A percentile compares a stretch with the other conserved stretches of the same genome.
phyloP scores from a whole-genome alignment of 2,329 filamentous ascomycete genomes.

The Penicillium sp. region DNA sequence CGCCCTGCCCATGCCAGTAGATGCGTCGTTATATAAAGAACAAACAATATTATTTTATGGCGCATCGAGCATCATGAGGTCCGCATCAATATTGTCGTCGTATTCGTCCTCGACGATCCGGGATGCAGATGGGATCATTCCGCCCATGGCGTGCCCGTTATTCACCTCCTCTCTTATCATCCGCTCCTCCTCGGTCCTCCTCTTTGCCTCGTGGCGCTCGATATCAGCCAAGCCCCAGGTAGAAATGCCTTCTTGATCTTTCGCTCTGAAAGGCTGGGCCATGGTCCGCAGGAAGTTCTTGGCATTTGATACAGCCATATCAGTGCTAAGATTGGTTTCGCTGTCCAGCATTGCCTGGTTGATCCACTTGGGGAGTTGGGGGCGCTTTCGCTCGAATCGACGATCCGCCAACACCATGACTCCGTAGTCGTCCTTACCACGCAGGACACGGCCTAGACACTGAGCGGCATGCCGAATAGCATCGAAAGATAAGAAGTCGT shows the following conservation, averaged over 20 bases:
- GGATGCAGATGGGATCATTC: slow-evolving; percentile 21
- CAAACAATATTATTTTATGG: slow-evolving; percentile 20
- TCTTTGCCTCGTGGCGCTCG: slow-evolving; percentile 64
- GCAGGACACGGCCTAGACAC: slow-evolving; percentile 87
- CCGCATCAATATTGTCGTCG: slow-evolving; percentile 45
- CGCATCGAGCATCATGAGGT: slow-evolving; percentile 43
- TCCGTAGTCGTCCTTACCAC: slow-evolving; percentile 98
- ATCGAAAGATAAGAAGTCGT: slow-evolving; percentile 97
- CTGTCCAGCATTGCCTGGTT: slow-evolving; percentile 79
- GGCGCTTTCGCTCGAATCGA: slow-evolving; percentile 86
- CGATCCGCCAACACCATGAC: slow-evolving; percentile 98
- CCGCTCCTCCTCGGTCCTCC: slow-evolving; percentile 67
- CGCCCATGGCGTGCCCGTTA: slow-evolving; percentile 28
- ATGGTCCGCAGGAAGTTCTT: slow-evolving; percentile 88
- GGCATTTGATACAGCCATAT: slow-evolving; percentile 87
- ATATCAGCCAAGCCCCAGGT: slow-evolving; percentile 85
- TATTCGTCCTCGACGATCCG: slow-evolving; percentile 35
- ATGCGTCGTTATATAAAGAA: slow-evolving; percentile 11
- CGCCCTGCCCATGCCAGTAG: slow-evolving; percentile 11
- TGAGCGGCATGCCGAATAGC: slow-evolving; percentile 99
- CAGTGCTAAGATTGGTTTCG: slow-evolving; percentile 86
- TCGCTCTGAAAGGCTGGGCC: slow-evolving; percentile 81
- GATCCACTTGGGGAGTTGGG: slow-evolving; percentile 95
- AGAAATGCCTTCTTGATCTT: slow-evolving; percentile 86
- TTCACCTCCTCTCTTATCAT: slow-evolving; percentile 56